Base-by-base conservation (phyloP, 257 asterid genomes). In the Anisodus tanguticus region DNA sequence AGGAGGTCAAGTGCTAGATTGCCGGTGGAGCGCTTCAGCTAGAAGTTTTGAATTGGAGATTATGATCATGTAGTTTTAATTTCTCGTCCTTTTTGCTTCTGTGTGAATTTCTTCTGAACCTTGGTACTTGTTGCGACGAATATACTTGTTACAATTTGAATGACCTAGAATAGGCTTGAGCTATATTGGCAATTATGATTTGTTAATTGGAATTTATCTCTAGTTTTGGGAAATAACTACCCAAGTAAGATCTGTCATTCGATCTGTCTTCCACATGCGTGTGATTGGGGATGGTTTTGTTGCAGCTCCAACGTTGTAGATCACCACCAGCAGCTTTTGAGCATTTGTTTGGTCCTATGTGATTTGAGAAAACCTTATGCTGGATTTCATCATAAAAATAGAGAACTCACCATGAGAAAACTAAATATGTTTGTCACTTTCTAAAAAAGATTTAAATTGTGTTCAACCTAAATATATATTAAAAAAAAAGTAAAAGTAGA, bases 1-100 rank as follows among this genome's bases (percentile, higher is more conserved):
- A 95, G 91, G 99, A 94, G 85, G 72, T 95, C 86, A 94, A 94
- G 89, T 95, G 99, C 79, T 95, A 79, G 81, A 90, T 72, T 59
- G n/a, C 39, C 45, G 55, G 85, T 13, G 47, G 82, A 81, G 37
- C 4, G 17, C 19, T 41, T 66, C 54, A 55, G 69, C 72, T 15
- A 71, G 47, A 19, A 72, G 80, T 72, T 70, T 70, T n/a, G 55
- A 5, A 8, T 8, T 70, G 72, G 70, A 12, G 51, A 59, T 68
- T 6, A 68, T 47, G 57, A 45, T 8, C 26, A 54, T 80, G 35
- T 83, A 66, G 89, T 83, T 72, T 71, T 11, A 45, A 71, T n/a
- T 4, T 70, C 8, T 71, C 3, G 39, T n/a, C 59, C 3, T 47
- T 5, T 72, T 72, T 47, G 35, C 59, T 47, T 72, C 45, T 72